A percentile compares a stretch with the other conserved stretches of the same genome.
Evolutionary conservation across 345 rosid genomes (phyloP).

Genomic region (Heritiera fomes): DNA sequence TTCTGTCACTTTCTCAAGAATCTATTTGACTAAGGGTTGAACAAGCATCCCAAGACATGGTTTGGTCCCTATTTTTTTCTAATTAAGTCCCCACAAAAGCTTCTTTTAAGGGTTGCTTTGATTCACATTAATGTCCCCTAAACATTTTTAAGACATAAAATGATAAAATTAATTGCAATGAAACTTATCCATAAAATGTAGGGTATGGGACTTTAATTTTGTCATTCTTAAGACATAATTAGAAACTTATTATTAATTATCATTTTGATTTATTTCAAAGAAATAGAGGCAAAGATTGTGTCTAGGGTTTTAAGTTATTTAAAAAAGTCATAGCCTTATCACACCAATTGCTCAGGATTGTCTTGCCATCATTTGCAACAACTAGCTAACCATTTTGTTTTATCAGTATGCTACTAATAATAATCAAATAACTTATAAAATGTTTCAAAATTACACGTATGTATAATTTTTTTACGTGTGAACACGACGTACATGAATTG

Average conservation of each 20-base stretch:
- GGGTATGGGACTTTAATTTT: slow-evolving; percentile 6
- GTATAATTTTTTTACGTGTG: no score
- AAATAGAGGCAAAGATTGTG: background rate
- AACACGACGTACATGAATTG: no score
- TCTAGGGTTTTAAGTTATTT: background rate
- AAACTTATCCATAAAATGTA: no score
- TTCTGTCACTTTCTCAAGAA: slow-evolving; percentile 16
- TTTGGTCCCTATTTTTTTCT: slow-evolving; percentile 10
- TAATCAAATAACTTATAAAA: background rate
- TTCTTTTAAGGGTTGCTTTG: background rate
- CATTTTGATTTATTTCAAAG: slow-evolving; percentile 11
- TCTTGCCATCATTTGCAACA: slow-evolving; percentile 17
- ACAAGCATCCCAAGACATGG: slow-evolving; percentile 28
- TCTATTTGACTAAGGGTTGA: slow-evolving; percentile 14
- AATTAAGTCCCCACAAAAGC: slow-evolving; percentile 14
- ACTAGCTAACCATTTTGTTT: slow-evolving; percentile 13
- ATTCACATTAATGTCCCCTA: background rate
- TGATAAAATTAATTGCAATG: no score
- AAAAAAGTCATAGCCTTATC: background rate
- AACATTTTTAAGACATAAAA: background rate
- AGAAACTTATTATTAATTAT: slow-evolving; percentile 1
- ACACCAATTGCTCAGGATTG: background rate
- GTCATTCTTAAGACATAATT: background rate
- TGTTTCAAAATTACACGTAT: no score
- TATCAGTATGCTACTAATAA: slow-evolving; percentile 16